Conservation (phyloP, 2,329 filamentous ascomycete species). For the Rutstroemia sp. region DNA sequence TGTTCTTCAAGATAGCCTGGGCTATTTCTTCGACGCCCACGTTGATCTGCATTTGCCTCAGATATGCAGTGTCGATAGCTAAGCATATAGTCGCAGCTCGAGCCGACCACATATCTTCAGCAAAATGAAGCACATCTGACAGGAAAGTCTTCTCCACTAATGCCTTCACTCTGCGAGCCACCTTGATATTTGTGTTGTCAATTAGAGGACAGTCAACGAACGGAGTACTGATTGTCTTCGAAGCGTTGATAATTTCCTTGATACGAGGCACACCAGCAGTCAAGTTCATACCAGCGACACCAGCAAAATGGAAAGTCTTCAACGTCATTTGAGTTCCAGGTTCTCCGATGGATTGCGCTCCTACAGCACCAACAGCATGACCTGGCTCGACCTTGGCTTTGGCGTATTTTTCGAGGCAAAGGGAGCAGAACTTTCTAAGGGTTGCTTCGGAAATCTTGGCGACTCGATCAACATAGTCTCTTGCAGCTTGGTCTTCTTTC, state of each 20-base stretch:
- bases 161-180: conserved; percentile 84
- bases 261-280: conserved; percentile 99
- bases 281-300: conserved; percentile 99
- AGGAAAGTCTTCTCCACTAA: conserved; percentile 93
- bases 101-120: conserved; percentile 84
- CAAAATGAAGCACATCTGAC: conserved; percentile 68
- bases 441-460: conserved; percentile 76
- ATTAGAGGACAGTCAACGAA: conserved; percentile 83
- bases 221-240: conserved; percentile 86
- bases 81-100: conserved; percentile 71
- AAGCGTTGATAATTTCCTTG: conserved; percentile 99
- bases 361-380: conserved; percentile 91
- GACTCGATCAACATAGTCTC: conserved; percentile 36
- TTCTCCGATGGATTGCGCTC: conserved; percentile 95
- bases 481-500: conserved; percentile 20
- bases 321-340: conserved; percentile 98
- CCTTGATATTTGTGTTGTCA: conserved; percentile 66
- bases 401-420: conserved; percentile 85
- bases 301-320: conserved; percentile 99
- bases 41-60: conserved; percentile 75
- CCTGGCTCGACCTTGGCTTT: conserved; percentile 89
- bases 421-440: conserved; percentile 65
- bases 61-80: conserved; percentile 70
- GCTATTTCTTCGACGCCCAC: conserved; percentile 68
- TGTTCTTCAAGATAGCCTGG: conserved; percentile 68